Conservation (phyloP, 768 basidiomycete species). For the Mycena capillaripes region DNA sequence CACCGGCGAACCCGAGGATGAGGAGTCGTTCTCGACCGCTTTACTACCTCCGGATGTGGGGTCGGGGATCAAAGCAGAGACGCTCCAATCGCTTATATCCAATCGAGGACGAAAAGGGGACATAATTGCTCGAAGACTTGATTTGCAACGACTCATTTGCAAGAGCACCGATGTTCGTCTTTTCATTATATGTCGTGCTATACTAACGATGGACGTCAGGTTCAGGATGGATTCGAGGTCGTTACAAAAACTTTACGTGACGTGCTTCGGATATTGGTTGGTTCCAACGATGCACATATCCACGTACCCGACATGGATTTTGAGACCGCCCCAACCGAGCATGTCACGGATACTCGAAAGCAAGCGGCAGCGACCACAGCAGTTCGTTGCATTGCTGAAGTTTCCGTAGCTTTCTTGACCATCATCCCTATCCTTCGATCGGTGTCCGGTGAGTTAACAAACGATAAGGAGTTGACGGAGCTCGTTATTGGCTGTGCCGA, state of each 20-base stretch:
- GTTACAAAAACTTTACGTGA: constrained; percentile 51
- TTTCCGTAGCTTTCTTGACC: constrained; percentile 73
- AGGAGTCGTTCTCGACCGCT: constrained; percentile 54
- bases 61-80: constrained; percentile 76
- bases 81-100: constrained; percentile 54
- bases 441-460: constrained; percentile 67
- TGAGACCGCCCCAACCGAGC: constrained; percentile 59
- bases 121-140: constrained; percentile 44
- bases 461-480: constrained; percentile 72
- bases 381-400: constrained; percentile 56
- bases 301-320: constrained; percentile 60
- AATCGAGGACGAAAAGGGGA: constrained; percentile 27
- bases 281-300: constrained; percentile 37
- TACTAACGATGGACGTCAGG: constrained; percentile 51
- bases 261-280: constrained; percentile 56
- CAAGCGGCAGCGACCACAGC: constrained; percentile 44
- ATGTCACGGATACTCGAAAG: constrained; percentile 46
- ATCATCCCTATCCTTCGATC: constrained; percentile 76
- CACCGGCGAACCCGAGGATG: constrained; percentile 48
- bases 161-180: constrained; percentile 75
- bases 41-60: constrained; percentile 59
- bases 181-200: not conserved
- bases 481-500: constrained; percentile 60
- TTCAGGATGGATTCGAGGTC: constrained; percentile 61
- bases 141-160: constrained; percentile 74